Conservation (phyloP, 331 rosid species). For the Telfairia occidentalis region DNA sequence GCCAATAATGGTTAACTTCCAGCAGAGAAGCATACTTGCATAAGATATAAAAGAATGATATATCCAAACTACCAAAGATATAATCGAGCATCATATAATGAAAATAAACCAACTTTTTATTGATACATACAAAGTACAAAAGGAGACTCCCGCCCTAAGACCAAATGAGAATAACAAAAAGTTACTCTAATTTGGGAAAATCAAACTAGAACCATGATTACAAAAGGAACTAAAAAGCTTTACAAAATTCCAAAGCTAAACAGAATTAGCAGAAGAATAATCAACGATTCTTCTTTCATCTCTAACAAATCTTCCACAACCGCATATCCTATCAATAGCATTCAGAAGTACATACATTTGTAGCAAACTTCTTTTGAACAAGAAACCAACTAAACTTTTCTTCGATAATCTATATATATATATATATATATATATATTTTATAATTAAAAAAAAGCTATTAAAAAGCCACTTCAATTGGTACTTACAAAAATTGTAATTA, state of each 20-base stretch:
- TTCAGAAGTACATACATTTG: not conserved
- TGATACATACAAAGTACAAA: not conserved
- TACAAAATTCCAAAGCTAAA: not conserved
- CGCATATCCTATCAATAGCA: not conserved
- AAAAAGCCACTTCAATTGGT: not conserved
- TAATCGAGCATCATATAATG: not conserved
- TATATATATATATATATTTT: not conserved
- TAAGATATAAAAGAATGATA: not conserved
- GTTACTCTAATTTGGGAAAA: not conserved
- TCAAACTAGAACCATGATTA: not conserved
- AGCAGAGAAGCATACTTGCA: not conserved
- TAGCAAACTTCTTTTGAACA: not conserved
- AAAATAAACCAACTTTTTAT: not conserved
- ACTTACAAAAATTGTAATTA: not conserved
- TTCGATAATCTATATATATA: not conserved
- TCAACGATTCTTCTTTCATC: not conserved
- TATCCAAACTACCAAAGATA: conserved; percentile 5
- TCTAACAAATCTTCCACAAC: not conserved
- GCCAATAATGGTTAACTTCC: conserved; percentile 15
- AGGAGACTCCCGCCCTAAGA: not conserved
- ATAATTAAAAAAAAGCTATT: not conserved
- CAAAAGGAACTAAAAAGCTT: not conserved
- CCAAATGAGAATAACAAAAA: not conserved
- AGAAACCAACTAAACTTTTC: not conserved
- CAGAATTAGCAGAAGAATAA: not conserved